Base-by-base conservation (phyloP, 225 moss, liverwort and hornwort genomes). In the Physcomitrium patens region DNA sequence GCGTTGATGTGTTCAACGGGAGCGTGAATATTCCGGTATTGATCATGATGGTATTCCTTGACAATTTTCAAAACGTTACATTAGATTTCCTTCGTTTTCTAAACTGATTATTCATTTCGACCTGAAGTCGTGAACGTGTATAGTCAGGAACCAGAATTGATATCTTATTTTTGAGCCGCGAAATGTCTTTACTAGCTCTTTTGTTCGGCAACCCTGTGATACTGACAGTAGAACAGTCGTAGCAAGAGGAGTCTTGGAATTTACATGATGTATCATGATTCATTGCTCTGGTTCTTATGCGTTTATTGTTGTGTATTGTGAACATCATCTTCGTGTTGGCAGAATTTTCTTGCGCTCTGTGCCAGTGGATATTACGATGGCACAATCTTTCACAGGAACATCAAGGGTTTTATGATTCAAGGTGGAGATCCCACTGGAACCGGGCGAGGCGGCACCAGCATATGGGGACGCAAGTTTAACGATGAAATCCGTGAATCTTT, bases 361-460 rank as follows among this genome's bases (percentile, higher is more conserved):
- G 94, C 92, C 52, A 90, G 90, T 62, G 89, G 87, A 42, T 86
- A 90, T 74, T 94, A 99, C 75, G 97, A 99, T 70, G 80, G 90
- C 47, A 99, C 97, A 11, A 89, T 91, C 63, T 99, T 99, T 74
- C 97, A 99, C 66, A 88, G 97, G 68, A 97, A 97, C 79, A 97
- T 97, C 74, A 97, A 97, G 76, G 90, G 93, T 17, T 97, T 97
- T 63, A 97, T 97, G 97, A 85, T 97, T 69, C 97, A 99, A 88
- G 97, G 97, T 43, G 97, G 97, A 75, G 97, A 99, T 85, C 94
- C 94, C 12, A 99, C 94, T 10, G 92, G 94, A 52, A 90, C 91
- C 3, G 97, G 97, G 37, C 94, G 94, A 71, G 94, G 97, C 43
- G 97, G 97, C 63, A 99, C 81, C 60, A 99, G 97, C 65, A 93